Base-by-base conservation (phyloP, 106 monocot species). In the Amphibolis antarctica region DNA sequence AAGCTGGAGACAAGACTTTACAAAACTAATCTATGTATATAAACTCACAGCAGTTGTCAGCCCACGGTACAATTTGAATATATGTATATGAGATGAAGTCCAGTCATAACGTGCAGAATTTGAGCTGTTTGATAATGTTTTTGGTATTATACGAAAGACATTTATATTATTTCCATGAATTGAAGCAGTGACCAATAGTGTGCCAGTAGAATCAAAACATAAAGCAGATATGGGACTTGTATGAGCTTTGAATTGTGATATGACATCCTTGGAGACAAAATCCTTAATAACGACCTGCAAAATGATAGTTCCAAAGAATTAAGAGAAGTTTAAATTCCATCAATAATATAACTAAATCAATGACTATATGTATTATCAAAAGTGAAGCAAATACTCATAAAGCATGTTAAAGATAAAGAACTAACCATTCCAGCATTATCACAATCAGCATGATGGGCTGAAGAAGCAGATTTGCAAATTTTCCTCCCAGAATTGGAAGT, bases 41-140 rank as follows among this genome's bases (percentile, higher is more conserved):
- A 26, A 36, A 57, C 85, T 80, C 81, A 96, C 94, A 69, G 94
- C 89, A 57, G 94, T 66, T 50, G 94, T 96, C 53, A 96, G 12
- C 58, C 94, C 94, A 66, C 94, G 94, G 76, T 90, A 90, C 48
- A 96, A 77, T 75, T 89, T 96, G 75, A 90, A 96, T 28, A 96
- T 81, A 70, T 96, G 94, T 12, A 82, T 80, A 75, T 96, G 94
- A 15, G 94, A 84, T 42, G 86, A 76, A 59, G 77, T 68, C 88
- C 89, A 89, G 60, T 94, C 89, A 78, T 83, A 85, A 73, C 60
- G 76, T 28, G 50, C 57, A 48, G 81, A 67, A 59, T 66, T 74
- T 63, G 89, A 77, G 63, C 75, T 64, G 69, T 81, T 89, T 57
- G 74, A 28, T 48, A 84, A 60, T 20, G 22, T 55, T 12, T 65